Evolutionary conservation across 2,329 filamentous ascomycete genomes (phyloP), one percentile per base, ranked within the genome.

Genomic region (Mollisia scopiformis): DNA sequence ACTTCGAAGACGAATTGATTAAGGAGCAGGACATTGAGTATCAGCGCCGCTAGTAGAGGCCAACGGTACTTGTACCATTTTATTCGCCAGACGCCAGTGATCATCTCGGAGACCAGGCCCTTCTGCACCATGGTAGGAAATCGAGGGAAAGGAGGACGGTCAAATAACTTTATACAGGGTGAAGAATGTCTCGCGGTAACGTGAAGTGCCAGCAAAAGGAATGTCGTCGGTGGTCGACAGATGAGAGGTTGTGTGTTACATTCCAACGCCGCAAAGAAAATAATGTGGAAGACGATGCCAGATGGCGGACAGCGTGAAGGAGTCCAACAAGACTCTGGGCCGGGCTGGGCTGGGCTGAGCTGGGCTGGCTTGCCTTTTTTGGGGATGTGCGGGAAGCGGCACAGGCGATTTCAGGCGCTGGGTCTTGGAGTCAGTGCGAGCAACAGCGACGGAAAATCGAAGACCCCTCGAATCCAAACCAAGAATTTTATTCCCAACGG

Each of bases 31-130:
- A 67, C 33, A 49, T 69, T 69, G 31, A 68, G 28, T 21, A 69
- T 25, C 35, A 68, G 43, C 27, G 55, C 60, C 8, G 61, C 64
- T 21, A 69, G 23, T 43, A 69, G 13, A 3, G 67, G 31, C n/a
- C 64, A 69, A 37, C 67, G 65, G 41, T 68, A 69, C 49, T 66
- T 69, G 62, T 61, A 65, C 67, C 64, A 69, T 53, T 66, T 66
- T 55, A 68, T 66, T 54, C 65, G 66, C 61, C 61, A 57, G 37
- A 66, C 61, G 47, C 61, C 62, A 57, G 55, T 61, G 33, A 70
- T 62, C 66, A 70, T 68, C 7, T 68, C 68, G 57, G 60, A 60
- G 11, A 63, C 27, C 16, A 62, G 28, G n/a, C 50, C 47, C 41
- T 68, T 60, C 37, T 41, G 55, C n/a, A 57, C 49, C 62, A 64